phyloP scores from a whole-genome alignment of 148 eudicot species.

The Fagopyrum esculentum region DNA sequence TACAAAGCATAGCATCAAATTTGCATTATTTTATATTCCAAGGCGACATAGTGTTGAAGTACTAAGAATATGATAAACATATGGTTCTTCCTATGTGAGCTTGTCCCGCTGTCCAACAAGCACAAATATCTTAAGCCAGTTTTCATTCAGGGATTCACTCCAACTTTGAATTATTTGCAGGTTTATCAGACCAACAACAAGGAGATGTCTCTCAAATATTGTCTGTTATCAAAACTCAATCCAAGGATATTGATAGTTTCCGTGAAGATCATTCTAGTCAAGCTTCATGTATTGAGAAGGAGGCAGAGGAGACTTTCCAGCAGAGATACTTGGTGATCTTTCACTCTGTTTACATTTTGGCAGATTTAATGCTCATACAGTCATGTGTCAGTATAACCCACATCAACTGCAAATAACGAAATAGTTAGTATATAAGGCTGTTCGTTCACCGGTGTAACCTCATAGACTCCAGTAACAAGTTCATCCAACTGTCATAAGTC shows the following conservation, averaged over 20 bases:
- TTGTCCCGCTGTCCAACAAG: background rate
- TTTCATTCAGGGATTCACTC: background rate
- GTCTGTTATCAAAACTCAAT: conserved; percentile 49
- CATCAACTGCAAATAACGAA: background rate
- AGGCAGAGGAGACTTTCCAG: conserved; percentile 62
- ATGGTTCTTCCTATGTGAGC: background rate
- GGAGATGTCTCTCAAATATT: conserved; percentile 41
- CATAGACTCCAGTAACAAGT: too few species aligned
- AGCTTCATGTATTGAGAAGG: conserved; percentile 48
- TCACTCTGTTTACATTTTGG: background rate
- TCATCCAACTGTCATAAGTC: too few species aligned
- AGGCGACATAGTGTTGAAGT: background rate
- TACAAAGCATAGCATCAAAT: background rate
- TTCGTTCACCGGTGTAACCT: too few species aligned
- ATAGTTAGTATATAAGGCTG: too few species aligned
- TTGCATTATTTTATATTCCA: background rate
- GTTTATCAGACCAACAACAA: conserved; percentile 51
- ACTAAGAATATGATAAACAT: background rate
- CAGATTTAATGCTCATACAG: too few species aligned
- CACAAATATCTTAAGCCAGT: background rate
- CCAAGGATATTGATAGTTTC: conserved; percentile 40
- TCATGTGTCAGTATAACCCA: background rate
- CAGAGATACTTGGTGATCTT: conserved; percentile 61
- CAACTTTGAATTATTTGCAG: conserved; percentile 23
- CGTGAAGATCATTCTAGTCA: conserved; percentile 59